Base-by-base conservation (phyloP, 805 yeast species). In the Candida chilensis region DNA sequence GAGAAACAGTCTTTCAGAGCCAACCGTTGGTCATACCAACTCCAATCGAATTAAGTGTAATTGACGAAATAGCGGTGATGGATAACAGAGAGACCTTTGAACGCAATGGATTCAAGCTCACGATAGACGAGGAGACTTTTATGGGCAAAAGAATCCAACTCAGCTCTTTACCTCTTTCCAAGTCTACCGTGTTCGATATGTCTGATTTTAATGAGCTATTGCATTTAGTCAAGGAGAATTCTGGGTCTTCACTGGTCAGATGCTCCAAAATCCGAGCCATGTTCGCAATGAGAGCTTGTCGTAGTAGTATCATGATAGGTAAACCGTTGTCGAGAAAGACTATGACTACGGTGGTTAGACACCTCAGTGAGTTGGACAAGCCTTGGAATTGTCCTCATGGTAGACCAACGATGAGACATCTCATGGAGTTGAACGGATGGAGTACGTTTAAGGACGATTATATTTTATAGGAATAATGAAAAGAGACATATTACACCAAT, bases 361-460 rank as follows among this genome's bases (percentile, higher is more conserved):
- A 86, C 44, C 57, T 92, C 31, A 73, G 90, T 9, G 58, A 51
- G 0, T 60, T 92, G 22, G 88, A 86, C 37, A 84, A 85, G 47
- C 99, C 99, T 1, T 92, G 99, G 98, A 81, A 79, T 42, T 77
- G 87, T 46, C 99, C 99, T 0, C 99, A 92, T 54, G 98, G 99
- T 0, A 62, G 99, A 38, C 99, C 98, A 0, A 92, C 99, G 1
- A 76, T 92, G 81, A 67, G 98, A 32, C 96, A 90, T 52, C 60
- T 90, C 35, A 73, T 78, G 36, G 86, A 83, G 33, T 45, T 79
- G 22, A 51, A 59, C 25, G 52, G 58, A 27, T 64, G 74, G 69
- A 41, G 47, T 14, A 40, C 65, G 1, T 72, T 71, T 38, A 42
- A 42, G 7, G 56, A 54, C 2, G 79, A 73, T 41, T 67, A 68